Base-by-base conservation (phyloP, 2,329 filamentous ascomycete genomes). In the Pseudodiploospora longispora region DNA sequence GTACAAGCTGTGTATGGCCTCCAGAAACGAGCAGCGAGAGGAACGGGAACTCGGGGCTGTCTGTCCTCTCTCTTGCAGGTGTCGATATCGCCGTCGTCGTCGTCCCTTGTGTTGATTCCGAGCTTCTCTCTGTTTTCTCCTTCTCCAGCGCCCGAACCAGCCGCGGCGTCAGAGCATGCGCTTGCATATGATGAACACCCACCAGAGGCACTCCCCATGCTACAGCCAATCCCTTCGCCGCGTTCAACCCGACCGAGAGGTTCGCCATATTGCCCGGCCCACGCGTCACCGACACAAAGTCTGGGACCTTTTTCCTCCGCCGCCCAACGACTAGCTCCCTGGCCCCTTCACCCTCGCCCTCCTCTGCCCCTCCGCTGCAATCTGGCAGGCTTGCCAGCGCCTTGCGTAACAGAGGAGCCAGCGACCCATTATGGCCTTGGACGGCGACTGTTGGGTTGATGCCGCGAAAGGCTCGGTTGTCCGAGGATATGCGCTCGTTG, bases 141-240 rank as follows among this genome's bases (percentile, higher is more conserved):
- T 31, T n/a, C 30, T 41, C 40, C 42, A 41, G 42, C 5, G 85
- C 85, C 30, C 71, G 67, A 4, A 83, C 82, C 36, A 98, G 75
- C 7, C 88, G 76, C 10, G 91, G 86, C 12, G 93, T 97, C 50
- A 98, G 68, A 12, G 93, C 85, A 64, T 98, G 93, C 8, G 90
- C 93, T 62, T 96, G 90, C 93, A 98, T 97, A 64, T 98, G 93
- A 62, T 98, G 86, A 1, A 96, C 86, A 1, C 82, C 93, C 1
- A 97, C 63, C 30, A 97, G 69, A 3, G 91, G 90, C 33, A 89
- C 75, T 51, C 81, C 75, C 87, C 87, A 95, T 33, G 87, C 89
- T 19, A 86, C 72, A 0, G 90, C 81, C 19, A 97, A 74, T 0
- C 89, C 93, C 64, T 97, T 97, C 12, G 88, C 93, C 27, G 82